Evolutionary conservation across 2,329 filamentous ascomycete genomes (phyloP).

Genomic region (Xylaria sp.): DNA sequence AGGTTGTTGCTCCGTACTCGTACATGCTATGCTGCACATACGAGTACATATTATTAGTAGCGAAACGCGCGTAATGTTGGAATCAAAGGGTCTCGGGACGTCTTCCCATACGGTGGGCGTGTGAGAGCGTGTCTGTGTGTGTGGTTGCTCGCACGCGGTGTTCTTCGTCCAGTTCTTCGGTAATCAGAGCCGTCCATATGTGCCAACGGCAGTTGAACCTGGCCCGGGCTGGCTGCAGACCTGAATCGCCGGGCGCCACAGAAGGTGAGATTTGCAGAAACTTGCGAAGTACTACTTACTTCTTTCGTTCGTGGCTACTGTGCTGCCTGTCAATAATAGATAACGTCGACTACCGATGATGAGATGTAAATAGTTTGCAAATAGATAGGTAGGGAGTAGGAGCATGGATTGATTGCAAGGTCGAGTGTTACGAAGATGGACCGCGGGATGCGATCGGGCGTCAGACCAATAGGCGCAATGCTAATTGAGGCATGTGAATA

Average conservation of each 20-base stretch:
- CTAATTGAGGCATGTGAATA: constrained; percentile 1
- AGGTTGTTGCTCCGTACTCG: background rate
- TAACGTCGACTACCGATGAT: background rate
- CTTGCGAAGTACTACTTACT: background rate
- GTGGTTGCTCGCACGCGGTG: too few species aligned
- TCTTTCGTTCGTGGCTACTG: background rate
- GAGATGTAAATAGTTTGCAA: background rate
- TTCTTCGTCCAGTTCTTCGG: background rate
- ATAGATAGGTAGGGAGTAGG: too few species aligned
- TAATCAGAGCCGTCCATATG: background rate
- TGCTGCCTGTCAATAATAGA: background rate
- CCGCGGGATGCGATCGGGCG: background rate
- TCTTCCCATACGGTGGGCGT: background rate
- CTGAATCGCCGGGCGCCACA: background rate
- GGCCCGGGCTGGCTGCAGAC: background rate
- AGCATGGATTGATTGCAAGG: too few species aligned
- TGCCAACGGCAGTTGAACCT: background rate
- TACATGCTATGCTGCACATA: background rate
- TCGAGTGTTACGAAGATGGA: background rate
- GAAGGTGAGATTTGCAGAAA: background rate
- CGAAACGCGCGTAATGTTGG: background rate
- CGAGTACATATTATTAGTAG: too few species aligned
- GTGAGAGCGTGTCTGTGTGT: background rate
- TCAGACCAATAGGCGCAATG: constrained; percentile 3
- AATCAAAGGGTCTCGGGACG: background rate